Conservation (phyloP, 176 grass and related monocot species). For the Neostapfia colusana region DNA sequence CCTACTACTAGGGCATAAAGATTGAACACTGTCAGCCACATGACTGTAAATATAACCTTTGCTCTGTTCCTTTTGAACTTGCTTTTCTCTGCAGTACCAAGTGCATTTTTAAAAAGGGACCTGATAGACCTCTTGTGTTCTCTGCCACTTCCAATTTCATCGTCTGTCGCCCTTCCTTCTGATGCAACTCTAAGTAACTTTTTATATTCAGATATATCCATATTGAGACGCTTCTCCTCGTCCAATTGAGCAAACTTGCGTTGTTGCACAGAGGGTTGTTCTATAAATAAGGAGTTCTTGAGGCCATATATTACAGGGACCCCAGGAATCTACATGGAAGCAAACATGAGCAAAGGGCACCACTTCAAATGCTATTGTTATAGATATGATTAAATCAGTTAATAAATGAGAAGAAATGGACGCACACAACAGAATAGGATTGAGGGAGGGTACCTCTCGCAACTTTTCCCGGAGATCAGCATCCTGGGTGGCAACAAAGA, state of each 20-base stretch:
- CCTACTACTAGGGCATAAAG: not conserved
- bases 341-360: not conserved
- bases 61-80: slow-evolving; percentile 79
- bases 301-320: slow-evolving; percentile 82
- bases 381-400: not conserved
- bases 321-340: slow-evolving; percentile 61
- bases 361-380: not conserved
- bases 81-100: slow-evolving; percentile 50
- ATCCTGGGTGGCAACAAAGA: slow-evolving; percentile 80
- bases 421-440: not conserved
- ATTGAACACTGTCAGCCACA: not conserved
- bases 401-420: not conserved
- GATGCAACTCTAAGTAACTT: slow-evolving; percentile 48
- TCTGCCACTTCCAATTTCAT: slow-evolving; percentile 41
- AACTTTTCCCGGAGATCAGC: slow-evolving; percentile 54
- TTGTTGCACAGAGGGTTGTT: slow-evolving; percentile 63
- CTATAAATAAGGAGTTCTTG: slow-evolving; percentile 67
- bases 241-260: slow-evolving; percentile 62
- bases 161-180: slow-evolving; percentile 21
- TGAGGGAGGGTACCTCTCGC: slow-evolving; percentile 46
- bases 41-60: slow-evolving; percentile 60
- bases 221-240: slow-evolving; percentile 66
- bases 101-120: slow-evolving; percentile 43
- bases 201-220: slow-evolving; percentile 61
- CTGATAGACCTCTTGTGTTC: slow-evolving; percentile 32